Evolutionary conservation across 1,139 yeast genomes (phyloP), one percentile per base, ranked within the genome.

Genomic region (Saccharomyces hybrid): DNA sequence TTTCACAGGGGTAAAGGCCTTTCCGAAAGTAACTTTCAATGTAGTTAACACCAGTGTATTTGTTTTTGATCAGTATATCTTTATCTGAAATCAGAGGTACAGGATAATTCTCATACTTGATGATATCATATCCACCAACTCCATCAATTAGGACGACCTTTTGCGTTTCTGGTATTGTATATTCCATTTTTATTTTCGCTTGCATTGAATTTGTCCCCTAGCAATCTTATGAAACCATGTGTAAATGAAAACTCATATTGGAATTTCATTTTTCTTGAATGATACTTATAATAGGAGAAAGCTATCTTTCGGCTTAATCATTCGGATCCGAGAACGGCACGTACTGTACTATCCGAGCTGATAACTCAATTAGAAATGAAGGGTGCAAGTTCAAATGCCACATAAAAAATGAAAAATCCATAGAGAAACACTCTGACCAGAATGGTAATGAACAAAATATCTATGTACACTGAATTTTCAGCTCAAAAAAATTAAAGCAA

Each of bases 11-110:
- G 65, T 89, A 90, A 5, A 84, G 64, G 2, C 97, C 97, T 52
- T 74, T 78, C 65, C 97, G 79, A 74, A 86, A 88, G 72, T 90
- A 90, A 3, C 83, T 77, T 64, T 90, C 97, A 60, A 89, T 86
- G 74, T 81, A 87, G 64, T 90, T 90, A 63, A 90, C 74, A 25
- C 97, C 97, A 4, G 89, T 78, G 62, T 80, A 89, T 54, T 75
- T 75, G 72, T 86, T 86, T 70, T 86, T 85, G 65, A 90, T 75
- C 52, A 90, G 75, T 8, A 90, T 70, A 61, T 88, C 88, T 52
- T 73, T 71, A 1, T 74, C 76, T 1, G 73, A 66, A 55, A 86
- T 75, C 50, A 71, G 66, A 1, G 96, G 95, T 7, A 84, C 79
- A 3, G 83, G 79, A 46, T 73, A 70, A 34, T 83, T 83, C 14